These are phyloP conservation scores for Cordia subcordata DNA, from an alignment of 257 asterid genomes.

Conservation along the genomic window DNA sequence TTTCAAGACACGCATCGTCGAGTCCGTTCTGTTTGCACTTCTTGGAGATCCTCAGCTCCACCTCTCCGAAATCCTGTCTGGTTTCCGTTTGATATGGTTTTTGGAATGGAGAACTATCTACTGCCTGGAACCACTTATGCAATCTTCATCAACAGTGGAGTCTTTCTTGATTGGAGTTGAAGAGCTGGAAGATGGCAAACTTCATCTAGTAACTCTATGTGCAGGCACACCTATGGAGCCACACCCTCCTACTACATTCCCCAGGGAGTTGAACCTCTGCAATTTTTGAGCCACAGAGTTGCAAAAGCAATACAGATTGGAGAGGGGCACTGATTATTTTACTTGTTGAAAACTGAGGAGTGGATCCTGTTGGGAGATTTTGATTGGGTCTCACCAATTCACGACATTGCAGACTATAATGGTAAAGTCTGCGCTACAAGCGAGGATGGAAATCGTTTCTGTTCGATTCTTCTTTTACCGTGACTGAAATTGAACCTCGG, in stretches of 20 bases:
- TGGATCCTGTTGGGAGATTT: background rate
- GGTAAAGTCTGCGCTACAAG: background rate
- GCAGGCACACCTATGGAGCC: background rate
- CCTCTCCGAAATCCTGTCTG: background rate
- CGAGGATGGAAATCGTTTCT: background rate
- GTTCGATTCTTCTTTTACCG: slow-evolving; percentile 6
- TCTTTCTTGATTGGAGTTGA: background rate
- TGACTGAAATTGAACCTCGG: slow-evolving; percentile 1
- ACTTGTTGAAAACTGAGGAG: background rate
- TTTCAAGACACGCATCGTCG: background rate
- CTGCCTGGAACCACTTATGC: background rate
- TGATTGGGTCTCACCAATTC: background rate
- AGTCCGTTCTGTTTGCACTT: slow-evolving; percentile 11
- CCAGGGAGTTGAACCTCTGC: background rate
- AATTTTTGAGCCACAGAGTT: background rate
- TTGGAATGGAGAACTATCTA: background rate
- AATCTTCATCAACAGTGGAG: background rate
- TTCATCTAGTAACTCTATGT: background rate
- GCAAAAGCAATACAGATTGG: background rate
- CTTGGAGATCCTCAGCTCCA: slow-evolving; percentile 11
- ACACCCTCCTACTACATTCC: background rate
- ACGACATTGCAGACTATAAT: background rate
- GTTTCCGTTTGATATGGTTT: background rate
- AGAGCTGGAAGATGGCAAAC: slow-evolving; percentile 6
- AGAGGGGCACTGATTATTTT: background rate